phyloP scores from a whole-genome alignment of 176 grass and related monocot genomes.

The Elymus sibiricus region DNA sequence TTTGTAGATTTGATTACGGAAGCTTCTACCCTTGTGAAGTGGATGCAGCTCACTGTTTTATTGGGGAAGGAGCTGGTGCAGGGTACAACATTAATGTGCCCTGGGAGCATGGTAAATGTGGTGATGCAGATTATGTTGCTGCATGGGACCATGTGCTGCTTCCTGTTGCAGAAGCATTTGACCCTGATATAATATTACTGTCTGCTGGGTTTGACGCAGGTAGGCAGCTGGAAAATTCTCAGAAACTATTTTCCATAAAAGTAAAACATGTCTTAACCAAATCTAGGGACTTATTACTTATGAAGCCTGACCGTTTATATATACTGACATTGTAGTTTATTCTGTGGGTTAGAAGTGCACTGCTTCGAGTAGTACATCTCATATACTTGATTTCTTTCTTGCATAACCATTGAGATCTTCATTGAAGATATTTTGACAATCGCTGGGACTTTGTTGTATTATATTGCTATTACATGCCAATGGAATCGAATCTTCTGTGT shows the following conservation, averaged over 20 bases:
- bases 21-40: conserved; percentile 75
- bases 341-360: not conserved
- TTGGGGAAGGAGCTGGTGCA: conserved; percentile 79
- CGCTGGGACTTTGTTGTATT: not conserved
- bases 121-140: conserved; percentile 90
- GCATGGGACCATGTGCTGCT: conserved; percentile 86
- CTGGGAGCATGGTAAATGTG: conserved; percentile 89
- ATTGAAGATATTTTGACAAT: not conserved
- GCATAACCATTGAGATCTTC: conserved; percentile 10
- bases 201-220: conserved; percentile 99
- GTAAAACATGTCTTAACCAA: not conserved
- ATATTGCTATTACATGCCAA: not conserved
- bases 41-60: conserved; percentile 82
- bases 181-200: conserved; percentile 81
- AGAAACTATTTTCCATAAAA: not conserved
- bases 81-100: conserved; percentile 98
- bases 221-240: conserved; percentile 16
- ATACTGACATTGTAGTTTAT: conserved; percentile 13
- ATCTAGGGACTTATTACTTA: conserved; percentile 13
- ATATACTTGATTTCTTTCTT: conserved; percentile 13
- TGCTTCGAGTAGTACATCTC: not conserved
- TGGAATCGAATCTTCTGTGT: conserved; percentile 13
- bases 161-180: conserved; percentile 68
- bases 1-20: conserved; percentile 83
- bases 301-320: conserved; percentile 7